These are phyloP conservation scores for Verbascum thapsus DNA, from an alignment of 257 asterid genomes.

Conservation along the genomic window DNA sequence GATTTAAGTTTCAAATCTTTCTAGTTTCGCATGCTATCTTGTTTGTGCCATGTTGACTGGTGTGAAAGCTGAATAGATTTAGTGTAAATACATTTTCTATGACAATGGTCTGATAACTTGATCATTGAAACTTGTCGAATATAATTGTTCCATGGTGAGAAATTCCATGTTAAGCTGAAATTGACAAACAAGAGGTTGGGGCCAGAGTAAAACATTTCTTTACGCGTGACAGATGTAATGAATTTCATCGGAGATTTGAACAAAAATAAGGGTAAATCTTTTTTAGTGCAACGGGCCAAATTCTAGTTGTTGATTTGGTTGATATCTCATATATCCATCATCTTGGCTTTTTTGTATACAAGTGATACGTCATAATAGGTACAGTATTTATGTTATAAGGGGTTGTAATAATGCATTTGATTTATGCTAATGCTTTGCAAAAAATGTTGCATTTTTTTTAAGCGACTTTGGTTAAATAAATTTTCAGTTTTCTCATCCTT, in stretches of 20 bases:
- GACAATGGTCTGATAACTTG: background rate
- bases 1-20: slow-evolving; percentile 8
- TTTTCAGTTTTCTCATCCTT: too few species aligned
- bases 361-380: too few species aligned
- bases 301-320: background rate
- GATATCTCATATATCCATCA: background rate
- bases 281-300: background rate
- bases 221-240: slow-evolving; percentile 6
- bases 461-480: too few species aligned
- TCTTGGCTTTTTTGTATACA: too few species aligned
- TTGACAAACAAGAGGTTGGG: background rate
- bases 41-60: background rate
- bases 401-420: background rate
- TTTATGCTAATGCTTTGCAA: background rate
- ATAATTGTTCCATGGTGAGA: background rate
- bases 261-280: background rate
- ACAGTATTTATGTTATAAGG: background rate
- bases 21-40: background rate
- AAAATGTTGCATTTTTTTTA: too few species aligned
- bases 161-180: background rate
- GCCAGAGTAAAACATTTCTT: slow-evolving; percentile 12
- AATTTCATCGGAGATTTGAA: slow-evolving; percentile 4
- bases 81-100: background rate
- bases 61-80: slow-evolving; percentile 15
- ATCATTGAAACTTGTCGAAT: background rate